Conservation (phyloP, 805 yeast species). For the Kazachstania martiniae region DNA sequence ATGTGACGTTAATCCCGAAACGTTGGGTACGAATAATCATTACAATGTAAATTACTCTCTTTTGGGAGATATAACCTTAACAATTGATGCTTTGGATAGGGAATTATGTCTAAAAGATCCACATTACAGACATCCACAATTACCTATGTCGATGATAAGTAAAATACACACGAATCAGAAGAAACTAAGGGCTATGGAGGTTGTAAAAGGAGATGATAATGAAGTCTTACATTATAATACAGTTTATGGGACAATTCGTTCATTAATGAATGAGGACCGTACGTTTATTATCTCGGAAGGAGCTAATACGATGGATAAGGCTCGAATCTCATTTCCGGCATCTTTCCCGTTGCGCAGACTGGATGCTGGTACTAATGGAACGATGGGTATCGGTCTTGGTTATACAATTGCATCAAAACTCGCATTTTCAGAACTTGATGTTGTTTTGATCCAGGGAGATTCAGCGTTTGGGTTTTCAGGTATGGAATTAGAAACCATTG, state of each 20-base stretch:
- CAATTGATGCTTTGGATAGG: slow-evolving; percentile 28
- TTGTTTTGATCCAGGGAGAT: slow-evolving; percentile 60
- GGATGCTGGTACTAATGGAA: slow-evolving; percentile 69
- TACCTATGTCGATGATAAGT: slow-evolving; percentile 6
- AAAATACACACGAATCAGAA: slow-evolving; percentile 12
- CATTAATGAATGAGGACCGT: slow-evolving; percentile 27
- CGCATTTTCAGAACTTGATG: slow-evolving; percentile 33
- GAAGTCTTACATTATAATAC: slow-evolving; percentile 38
- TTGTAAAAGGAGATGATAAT: slow-evolving; percentile 1
- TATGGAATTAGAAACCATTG: slow-evolving; percentile 62
- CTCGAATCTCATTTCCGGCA: slow-evolving; percentile 50
- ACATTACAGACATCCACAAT: slow-evolving; percentile 6
- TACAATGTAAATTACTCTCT: slow-evolving; percentile 32
- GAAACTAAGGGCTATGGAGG: slow-evolving; percentile 17
- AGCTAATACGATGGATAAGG: slow-evolving; percentile 69
- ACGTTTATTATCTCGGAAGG: slow-evolving; percentile 52
- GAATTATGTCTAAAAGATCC: slow-evolving; percentile 11
- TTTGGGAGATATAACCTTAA: slow-evolving; percentile 44
- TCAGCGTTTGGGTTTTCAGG: slow-evolving; percentile 72
- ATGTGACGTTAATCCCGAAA: slow-evolving; percentile 43
- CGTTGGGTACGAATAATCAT: slow-evolving; percentile 37
- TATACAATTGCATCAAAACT: slow-evolving; percentile 55
- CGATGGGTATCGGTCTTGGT: slow-evolving; percentile 69
- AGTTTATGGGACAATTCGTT: slow-evolving; percentile 40
- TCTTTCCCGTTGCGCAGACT: slow-evolving; percentile 41